phyloP scores from a whole-genome alignment of 1,284 basidiomycete genomes.

The Cystobasidiaceae sp. region DNA sequence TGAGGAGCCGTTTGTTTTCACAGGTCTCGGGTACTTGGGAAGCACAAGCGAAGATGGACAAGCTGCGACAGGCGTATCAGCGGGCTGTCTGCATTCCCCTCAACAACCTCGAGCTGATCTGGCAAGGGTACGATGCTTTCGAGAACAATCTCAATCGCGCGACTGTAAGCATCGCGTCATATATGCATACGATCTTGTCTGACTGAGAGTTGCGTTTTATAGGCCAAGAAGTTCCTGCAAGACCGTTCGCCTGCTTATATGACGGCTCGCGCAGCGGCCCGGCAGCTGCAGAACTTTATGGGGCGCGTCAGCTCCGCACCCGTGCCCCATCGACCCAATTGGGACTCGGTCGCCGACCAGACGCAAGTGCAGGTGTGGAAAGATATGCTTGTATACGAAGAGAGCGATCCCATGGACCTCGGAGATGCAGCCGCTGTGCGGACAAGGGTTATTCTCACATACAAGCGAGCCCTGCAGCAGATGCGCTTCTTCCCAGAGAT shows the following conservation, averaged over 20 bases:
- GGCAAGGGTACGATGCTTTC: conserved; percentile 92
- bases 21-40: conserved; percentile 81
- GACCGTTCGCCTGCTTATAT: conserved; percentile 79
- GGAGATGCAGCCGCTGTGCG: conserved; percentile 68
- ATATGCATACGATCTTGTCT: background rate
- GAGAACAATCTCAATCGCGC: conserved; percentile 86
- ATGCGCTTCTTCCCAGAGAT: conserved; percentile 95
- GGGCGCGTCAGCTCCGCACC: conserved; percentile 48
- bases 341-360: conserved; percentile 61
- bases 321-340: conserved; percentile 68
- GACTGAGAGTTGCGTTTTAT: background rate
- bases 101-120: conserved; percentile 85
- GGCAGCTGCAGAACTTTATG: conserved; percentile 62
- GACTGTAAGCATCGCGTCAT: conserved; percentile 57
- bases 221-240: conserved; percentile 90
- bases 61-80: conserved; percentile 84
- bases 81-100: conserved; percentile 89
- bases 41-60: conserved; percentile 90
- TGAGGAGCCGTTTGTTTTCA: background rate
- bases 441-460: conserved; percentile 71
- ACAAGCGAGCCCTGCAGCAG: conserved; percentile 77
- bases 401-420: conserved; percentile 84
- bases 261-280: conserved; percentile 84
- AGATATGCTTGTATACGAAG: conserved; percentile 90
- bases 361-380: conserved; percentile 79